Conservation (phyloP, 371 early-diverging fungal species). For the Actinomortierella wolfii region DNA sequence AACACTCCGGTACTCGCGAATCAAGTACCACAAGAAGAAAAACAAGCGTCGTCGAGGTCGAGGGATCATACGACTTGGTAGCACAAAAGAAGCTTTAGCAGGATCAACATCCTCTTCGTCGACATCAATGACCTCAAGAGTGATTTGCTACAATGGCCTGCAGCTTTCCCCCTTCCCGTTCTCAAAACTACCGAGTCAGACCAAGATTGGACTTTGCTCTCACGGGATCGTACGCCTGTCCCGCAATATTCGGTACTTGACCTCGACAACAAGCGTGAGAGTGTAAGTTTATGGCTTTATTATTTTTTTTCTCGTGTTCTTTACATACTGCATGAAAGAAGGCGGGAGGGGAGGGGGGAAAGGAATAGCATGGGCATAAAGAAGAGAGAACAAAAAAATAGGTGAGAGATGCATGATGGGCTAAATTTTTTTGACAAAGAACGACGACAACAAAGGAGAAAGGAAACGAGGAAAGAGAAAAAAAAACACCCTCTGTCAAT, state of each 20-base stretch:
- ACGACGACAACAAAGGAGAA: too few species aligned
- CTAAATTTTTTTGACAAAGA: too few species aligned
- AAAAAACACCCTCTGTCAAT: too few species aligned
- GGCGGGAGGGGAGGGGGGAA: too few species aligned
- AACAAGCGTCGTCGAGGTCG: not conserved
- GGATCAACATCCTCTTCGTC: not conserved
- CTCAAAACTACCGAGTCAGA: conserved; percentile 30
- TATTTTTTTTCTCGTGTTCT: not conserved
- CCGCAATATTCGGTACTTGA: conserved; percentile 25
- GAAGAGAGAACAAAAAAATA: too few species aligned
- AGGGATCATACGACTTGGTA: not conserved
- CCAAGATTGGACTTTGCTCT: conserved; percentile 32
- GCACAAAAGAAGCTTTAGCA: not conserved
- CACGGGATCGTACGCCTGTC: conserved; percentile 34
- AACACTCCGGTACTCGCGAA: too few species aligned
- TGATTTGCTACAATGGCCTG: conserved; percentile 16
- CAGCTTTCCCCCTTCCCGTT: conserved; percentile 32
- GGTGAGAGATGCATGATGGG: too few species aligned
- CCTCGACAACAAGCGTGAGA: conserved; percentile 39
- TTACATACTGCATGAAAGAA: too few species aligned
- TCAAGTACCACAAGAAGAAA: too few species aligned
- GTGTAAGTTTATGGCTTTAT: conserved; percentile 20
- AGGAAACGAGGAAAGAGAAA: too few species aligned
- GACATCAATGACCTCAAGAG: conserved; percentile 4
- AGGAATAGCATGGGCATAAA: too few species aligned